Conservation (phyloP, 495 filamentous ascomycete genomes). For the Aspergillus cavernicola region DNA sequence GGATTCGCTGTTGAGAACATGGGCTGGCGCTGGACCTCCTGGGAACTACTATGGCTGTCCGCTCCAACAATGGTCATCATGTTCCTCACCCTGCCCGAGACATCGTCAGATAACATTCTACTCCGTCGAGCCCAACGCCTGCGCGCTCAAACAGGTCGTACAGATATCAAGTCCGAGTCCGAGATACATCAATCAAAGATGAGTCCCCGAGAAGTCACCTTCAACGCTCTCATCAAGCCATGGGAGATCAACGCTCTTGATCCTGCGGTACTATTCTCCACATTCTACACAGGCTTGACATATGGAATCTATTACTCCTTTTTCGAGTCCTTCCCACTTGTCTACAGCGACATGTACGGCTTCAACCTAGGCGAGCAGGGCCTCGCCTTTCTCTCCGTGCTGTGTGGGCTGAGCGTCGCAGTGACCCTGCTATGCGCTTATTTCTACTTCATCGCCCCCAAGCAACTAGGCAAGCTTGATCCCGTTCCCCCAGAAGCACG, state of each 20-base stretch:
- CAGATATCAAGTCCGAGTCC: conserved; percentile 28
- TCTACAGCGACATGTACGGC: conserved; percentile 21
- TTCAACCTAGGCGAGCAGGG: no score
- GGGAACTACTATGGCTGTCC: conserved; percentile 45
- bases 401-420: no score
- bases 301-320: conserved; percentile 55
- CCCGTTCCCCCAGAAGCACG: no score
- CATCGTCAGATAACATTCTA: conserved; percentile 54
- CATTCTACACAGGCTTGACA: conserved; percentile 51
- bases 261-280: conserved; percentile 49
- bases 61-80: conserved; percentile 43
- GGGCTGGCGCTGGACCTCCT: conserved; percentile 49
- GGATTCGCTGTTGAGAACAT: conserved; percentile 34
- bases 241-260: conserved; percentile 44
- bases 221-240: conserved; percentile 39
- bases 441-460: no score
- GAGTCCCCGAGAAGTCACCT: conserved; percentile 29
- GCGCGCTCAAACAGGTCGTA: conserved; percentile 35
- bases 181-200: conserved; percentile 38
- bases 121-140: conserved; percentile 50
- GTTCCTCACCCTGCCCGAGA: conserved; percentile 56
- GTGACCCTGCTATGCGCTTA: no score
- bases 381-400: no score
- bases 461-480: no score
- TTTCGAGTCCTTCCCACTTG: conserved; percentile 56